Evolutionary conservation across 768 basidiomycete species (phyloP).

Genomic region (Amanita rubescens): DNA sequence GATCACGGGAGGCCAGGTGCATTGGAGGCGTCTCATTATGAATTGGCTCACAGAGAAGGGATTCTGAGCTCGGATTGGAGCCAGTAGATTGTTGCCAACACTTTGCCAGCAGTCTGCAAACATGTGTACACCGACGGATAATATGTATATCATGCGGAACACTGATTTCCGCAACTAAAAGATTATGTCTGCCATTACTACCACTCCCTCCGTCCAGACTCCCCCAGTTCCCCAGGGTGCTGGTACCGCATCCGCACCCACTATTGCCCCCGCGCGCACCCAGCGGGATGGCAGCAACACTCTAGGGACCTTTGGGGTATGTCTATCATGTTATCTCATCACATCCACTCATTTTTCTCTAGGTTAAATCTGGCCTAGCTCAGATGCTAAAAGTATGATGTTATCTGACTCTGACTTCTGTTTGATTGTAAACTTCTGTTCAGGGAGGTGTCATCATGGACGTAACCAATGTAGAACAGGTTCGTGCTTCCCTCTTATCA

Average conservation of each 20-base stretch:
- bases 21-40: slow-evolving; percentile 53
- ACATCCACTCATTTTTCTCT: slow-evolving; percentile 1
- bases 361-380: slow-evolving; percentile 92
- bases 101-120: background rate
- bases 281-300: slow-evolving; percentile 41
- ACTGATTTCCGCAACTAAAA: background rate
- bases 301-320: slow-evolving; percentile 67
- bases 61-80: slow-evolving; percentile 34
- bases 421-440: slow-evolving; percentile 5
- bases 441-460: slow-evolving; percentile 94
- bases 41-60: slow-evolving; percentile 60
- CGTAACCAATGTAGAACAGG: slow-evolving; percentile 71
- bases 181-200: background rate
- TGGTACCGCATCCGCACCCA: slow-evolving; percentile 33
- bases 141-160: background rate
- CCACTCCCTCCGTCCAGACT: slow-evolving; percentile 25
- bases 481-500: slow-evolving; percentile 13
- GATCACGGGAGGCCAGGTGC: slow-evolving; percentile 56
- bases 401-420: slow-evolving; percentile 1
- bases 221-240: slow-evolving; percentile 29
- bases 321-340: slow-evolving; percentile 15
- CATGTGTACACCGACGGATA: background rate
- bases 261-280: slow-evolving; percentile 47
- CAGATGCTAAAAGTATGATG: slow-evolving; percentile 86
- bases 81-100: no score